Evolutionary conservation across 495 filamentous ascomycete genomes (phyloP).

Genomic region (Xylaria bambusicola): DNA sequence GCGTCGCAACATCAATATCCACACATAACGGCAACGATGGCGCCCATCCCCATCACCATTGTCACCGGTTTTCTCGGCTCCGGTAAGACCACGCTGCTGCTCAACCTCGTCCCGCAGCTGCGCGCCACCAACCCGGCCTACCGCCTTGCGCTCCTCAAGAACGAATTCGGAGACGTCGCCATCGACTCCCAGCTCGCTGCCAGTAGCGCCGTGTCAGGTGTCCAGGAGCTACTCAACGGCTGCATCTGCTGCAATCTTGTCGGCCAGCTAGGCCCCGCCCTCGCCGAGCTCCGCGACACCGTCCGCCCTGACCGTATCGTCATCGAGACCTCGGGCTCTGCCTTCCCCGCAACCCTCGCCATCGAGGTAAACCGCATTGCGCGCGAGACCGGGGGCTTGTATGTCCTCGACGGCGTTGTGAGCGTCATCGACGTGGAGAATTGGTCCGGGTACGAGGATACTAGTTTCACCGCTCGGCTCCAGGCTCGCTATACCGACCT

Average conservation of each 20-base stretch:
- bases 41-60: slow-evolving; percentile 87
- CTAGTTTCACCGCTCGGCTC: slow-evolving; percentile 79
- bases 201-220: slow-evolving; percentile 78
- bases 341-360: slow-evolving; percentile 87
- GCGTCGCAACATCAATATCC: no score
- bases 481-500: slow-evolving; percentile 91
- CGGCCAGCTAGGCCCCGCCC: slow-evolving; percentile 79
- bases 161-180: slow-evolving; percentile 94
- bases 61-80: slow-evolving; percentile 93
- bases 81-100: slow-evolving; percentile 90
- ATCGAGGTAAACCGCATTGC: slow-evolving; percentile 87
- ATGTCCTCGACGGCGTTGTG: slow-evolving; percentile 85
- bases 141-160: slow-evolving; percentile 92
- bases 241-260: slow-evolving; percentile 99
- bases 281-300: slow-evolving; percentile 65
- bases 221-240: slow-evolving; percentile 88
- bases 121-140: slow-evolving; percentile 64
- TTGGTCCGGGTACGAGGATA: slow-evolving; percentile 94
- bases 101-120: slow-evolving; percentile 87
- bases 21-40: slow-evolving; percentile 35
- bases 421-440: slow-evolving; percentile 96
- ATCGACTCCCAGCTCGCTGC: slow-evolving; percentile 89
- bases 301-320: slow-evolving; percentile 77
- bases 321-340: slow-evolving; percentile 86
- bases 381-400: slow-evolving; percentile 60